Evolutionary conservation across 2,329 filamentous ascomycete genomes (phyloP).

Genomic region (Aspergillus cejpii): DNA sequence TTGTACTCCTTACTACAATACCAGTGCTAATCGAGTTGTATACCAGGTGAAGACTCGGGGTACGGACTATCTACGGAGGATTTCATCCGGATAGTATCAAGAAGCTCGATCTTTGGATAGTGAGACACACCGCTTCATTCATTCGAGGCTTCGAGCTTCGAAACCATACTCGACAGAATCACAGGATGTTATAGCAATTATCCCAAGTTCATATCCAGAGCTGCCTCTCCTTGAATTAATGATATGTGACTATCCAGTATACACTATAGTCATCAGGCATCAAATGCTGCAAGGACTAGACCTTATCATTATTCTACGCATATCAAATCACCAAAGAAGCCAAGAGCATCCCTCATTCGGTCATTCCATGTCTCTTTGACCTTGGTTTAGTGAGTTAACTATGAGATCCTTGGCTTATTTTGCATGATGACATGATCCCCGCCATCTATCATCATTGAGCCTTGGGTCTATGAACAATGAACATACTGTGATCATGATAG

Average conservation of each 20-base stretch:
- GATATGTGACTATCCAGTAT: too few species aligned
- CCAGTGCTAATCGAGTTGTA: too few species aligned
- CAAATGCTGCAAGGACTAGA: neutral
- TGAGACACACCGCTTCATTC: conserved; percentile 4
- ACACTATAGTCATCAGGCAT: too few species aligned
- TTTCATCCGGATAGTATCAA: too few species aligned
- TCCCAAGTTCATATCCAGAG: neutral
- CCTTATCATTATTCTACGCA: neutral
- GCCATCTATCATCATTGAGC: neutral
- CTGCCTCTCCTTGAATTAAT: too few species aligned
- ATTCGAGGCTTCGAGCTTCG: neutral
- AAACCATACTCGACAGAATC: too few species aligned
- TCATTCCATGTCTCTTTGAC: neutral
- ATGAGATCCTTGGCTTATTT: neutral
- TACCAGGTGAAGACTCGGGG: too few species aligned
- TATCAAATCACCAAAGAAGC: neutral
- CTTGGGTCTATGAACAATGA: neutral
- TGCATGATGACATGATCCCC: neutral
- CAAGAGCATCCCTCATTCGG: neutral
- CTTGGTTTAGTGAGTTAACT: neutral
- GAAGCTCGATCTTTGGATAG: too few species aligned
- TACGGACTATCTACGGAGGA: too few species aligned
- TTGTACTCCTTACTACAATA: too few species aligned
- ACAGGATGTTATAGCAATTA: too few species aligned
- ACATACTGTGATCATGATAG: neutral